These are phyloP conservation scores for Diaporthe vaccinii DNA, from an alignment of 2,329 filamentous ascomycete genomes.

Conservation along the genomic window DNA sequence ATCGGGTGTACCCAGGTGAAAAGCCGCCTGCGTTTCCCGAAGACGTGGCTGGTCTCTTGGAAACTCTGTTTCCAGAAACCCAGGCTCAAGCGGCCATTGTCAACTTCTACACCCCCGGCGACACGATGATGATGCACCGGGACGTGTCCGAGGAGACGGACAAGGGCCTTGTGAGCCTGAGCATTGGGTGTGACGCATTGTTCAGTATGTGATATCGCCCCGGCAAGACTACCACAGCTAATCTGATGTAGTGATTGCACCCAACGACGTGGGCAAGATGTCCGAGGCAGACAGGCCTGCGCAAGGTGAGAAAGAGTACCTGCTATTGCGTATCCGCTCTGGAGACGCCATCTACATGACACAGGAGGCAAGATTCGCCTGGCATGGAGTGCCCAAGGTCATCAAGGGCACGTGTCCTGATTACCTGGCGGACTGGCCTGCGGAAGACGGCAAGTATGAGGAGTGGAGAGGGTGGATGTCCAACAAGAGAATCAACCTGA, in stretches of 20 bases:
- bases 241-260: slow-evolving; percentile 57
- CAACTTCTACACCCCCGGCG: slow-evolving; percentile 91
- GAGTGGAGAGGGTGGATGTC: slow-evolving; percentile 90
- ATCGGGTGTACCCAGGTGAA: slow-evolving; percentile 82
- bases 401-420: slow-evolving; percentile 82
- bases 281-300: slow-evolving; percentile 46
- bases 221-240: background rate
- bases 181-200: slow-evolving; percentile 89
- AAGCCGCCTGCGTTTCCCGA: slow-evolving; percentile 78
- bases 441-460: slow-evolving; percentile 65
- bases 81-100: slow-evolving; percentile 90
- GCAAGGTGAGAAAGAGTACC: slow-evolving; percentile 58
- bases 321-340: slow-evolving; percentile 79
- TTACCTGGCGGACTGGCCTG: slow-evolving; percentile 82
- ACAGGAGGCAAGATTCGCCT: slow-evolving; percentile 84
- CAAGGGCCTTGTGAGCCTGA: slow-evolving; percentile 85
- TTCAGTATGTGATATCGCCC: slow-evolving; percentile 62
- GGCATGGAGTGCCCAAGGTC: slow-evolving; percentile 95
- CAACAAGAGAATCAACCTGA: slow-evolving; percentile 89
- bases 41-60: slow-evolving; percentile 78
- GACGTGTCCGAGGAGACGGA: slow-evolving; percentile 91
- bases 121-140: slow-evolving; percentile 92
- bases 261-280: slow-evolving; percentile 60
- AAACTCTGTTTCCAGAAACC: slow-evolving; percentile 80
- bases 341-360: slow-evolving; percentile 95